Conservation (phyloP, 2,329 filamentous ascomycete genomes). For the Calonectria crousiana region DNA sequence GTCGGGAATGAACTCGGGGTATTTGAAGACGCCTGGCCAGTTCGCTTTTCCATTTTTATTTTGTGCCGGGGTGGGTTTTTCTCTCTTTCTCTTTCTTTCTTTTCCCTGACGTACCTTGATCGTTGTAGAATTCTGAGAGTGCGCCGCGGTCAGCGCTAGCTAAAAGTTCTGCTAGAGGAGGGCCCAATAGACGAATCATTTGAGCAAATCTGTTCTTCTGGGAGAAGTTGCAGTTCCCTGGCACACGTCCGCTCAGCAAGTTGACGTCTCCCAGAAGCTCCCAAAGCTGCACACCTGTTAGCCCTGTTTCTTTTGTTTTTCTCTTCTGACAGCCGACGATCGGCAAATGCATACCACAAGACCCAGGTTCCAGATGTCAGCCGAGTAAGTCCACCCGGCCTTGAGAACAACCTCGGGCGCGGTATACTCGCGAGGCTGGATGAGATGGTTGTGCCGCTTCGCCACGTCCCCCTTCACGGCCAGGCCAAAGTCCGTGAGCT, state of each 20-base stretch:
- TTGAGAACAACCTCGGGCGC: conserved; percentile 48
- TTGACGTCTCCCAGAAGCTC: conserved; percentile 46
- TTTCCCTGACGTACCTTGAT: conserved; percentile 30
- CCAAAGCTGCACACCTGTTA: conserved; percentile 37
- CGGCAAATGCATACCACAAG: conserved; percentile 38
- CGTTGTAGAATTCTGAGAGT: conserved; percentile 36
- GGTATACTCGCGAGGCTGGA: conserved; percentile 46
- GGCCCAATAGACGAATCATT: conserved; percentile 46
- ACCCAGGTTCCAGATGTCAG: conserved; percentile 48
- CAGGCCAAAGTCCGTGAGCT: conserved; percentile 46
- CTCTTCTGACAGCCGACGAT: neutral
- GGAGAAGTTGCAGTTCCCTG: conserved; percentile 38
- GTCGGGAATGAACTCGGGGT: conserved; percentile 36
- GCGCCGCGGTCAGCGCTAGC: conserved; percentile 33
- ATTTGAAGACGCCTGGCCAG: conserved; percentile 34
- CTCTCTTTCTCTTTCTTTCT: neutral
- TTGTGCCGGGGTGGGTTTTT: neutral
- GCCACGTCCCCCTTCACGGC: conserved; percentile 40
- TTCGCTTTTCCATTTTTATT: conserved; percentile 6
- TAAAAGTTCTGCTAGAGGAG: conserved; percentile 41
- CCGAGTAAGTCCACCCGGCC: conserved; percentile 47
- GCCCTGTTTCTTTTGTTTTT: neutral
- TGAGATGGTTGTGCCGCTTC: conserved; percentile 37
- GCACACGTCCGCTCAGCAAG: conserved; percentile 37
- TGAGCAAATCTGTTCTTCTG: conserved; percentile 43